Base-by-base conservation (phyloP, 805 yeast species). In the Wickerhamiella dianesei region DNA sequence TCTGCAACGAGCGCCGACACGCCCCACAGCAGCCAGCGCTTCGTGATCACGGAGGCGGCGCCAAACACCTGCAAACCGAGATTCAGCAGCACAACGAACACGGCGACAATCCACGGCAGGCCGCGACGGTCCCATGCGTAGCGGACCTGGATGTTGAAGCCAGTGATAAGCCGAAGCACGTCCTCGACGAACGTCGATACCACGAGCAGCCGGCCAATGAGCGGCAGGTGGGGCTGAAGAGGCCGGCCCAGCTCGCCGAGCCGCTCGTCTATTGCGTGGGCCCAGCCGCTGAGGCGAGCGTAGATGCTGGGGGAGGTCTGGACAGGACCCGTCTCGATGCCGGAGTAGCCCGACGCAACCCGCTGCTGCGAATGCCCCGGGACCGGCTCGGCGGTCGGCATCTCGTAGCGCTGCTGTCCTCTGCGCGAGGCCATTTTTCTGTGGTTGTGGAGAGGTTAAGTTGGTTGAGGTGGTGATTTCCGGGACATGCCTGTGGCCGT, bases 141-240 rank as follows among this genome's bases (percentile, higher is more conserved):
- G 63, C 77, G 82, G 20, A 85, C 84, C 65, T 89, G 98, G 58
- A 85, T 95, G 35, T 73, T 64, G 96, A 96, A 89, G 67, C 88
- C 96, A 4, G 86, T 68, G 45, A 79, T 56, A 58, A 89, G 84
- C 64, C 98, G 75, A 45, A 80, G 62, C 2, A 95, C 75, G 60
- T 92, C 97, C 66, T 89, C 97, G 54, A 78, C 76, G 62, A 88
- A 89, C 0, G 97, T 92, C 43, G 95, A 94, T 47, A 89, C 95
- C 51, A 89, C 88, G 54, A 88, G 75, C 50, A 84, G 77, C 49
- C 97, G 74, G 36, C 96, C 97, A 57, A 89, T 76, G 19, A 79
- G 78, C 6, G 97, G 96, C 43, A 88, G 80, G 57, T 66, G 65
- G 18, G 67, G 68, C 56, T 62, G 60, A 45, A 64, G 44, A 9